Percentiles rank a stretch among this genome's conserved stretches.
Evolutionary conservation across 2,329 filamentous ascomycete genomes (phyloP).

Genomic region (Basipetospora chlamydospora): DNA sequence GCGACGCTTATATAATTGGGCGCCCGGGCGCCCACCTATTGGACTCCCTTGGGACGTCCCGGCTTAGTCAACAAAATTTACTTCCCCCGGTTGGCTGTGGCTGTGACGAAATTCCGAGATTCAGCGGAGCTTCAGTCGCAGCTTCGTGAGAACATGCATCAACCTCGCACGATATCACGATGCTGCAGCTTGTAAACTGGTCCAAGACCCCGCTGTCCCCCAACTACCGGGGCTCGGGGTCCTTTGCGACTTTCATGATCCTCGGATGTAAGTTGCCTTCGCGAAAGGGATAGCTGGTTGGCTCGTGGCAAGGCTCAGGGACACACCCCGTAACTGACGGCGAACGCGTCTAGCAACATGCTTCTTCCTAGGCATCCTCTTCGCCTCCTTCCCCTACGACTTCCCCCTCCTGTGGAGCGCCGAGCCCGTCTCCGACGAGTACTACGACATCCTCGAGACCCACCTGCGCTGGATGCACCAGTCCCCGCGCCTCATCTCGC

Average conservation of each 20-base stretch:
- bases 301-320: too few species aligned
- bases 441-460: constrained; percentile 73
- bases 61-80: too few species aligned
- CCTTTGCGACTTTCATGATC: constrained; percentile 94
- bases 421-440: constrained; percentile 45
- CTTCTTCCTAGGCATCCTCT: constrained; percentile 97
- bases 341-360: constrained; percentile 80
- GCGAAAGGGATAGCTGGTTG: too few species aligned
- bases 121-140: too few species aligned
- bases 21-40: too few species aligned
- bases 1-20: too few species aligned
- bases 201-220: constrained; percentile 42
- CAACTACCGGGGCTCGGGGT: constrained; percentile 45
- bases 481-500: constrained; percentile 79
- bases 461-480: constrained; percentile 87
- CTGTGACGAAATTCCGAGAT: too few species aligned
- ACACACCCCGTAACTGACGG: too few species aligned
- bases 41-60: too few species aligned
- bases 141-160: too few species aligned
- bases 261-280: constrained; percentile 63
- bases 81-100: too few species aligned
- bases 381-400: constrained; percentile 92
- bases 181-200: constrained; percentile 30
- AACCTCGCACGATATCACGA: constrained; percentile 3
- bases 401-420: constrained; percentile 75